Conservation (phyloP, 768 basidiomycete genomes). For the Coprinopsis marcescibilis region DNA sequence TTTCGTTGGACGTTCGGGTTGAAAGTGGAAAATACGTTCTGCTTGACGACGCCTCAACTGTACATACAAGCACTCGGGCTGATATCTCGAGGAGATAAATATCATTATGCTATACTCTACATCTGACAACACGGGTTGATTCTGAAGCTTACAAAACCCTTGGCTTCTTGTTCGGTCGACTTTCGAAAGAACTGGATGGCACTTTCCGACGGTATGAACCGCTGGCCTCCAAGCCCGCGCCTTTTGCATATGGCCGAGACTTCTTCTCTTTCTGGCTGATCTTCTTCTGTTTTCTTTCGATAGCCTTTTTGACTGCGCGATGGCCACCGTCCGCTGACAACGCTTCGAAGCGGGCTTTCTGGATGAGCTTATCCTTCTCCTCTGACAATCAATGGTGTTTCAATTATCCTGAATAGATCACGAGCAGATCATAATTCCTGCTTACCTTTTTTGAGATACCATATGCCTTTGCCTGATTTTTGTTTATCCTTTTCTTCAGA, state of each 20-base stretch:
- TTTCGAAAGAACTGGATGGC: conserved; percentile 5
- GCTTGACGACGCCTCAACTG: conserved; percentile 19
- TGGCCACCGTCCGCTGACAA: conserved; percentile 53
- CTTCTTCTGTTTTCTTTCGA: conserved; percentile 88
- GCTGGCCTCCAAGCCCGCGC: conserved; percentile 12
- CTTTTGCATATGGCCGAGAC: conserved; percentile 57
- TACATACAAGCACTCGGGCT: neutral
- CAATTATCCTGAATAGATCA: neutral
- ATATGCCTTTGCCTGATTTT: conserved; percentile 70
- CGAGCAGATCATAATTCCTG: conserved; percentile 14
- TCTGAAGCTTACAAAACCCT: conserved; percentile 4
- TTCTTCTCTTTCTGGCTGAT: conserved; percentile 85
- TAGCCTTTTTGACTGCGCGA: conserved; percentile 69
- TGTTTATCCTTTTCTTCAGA: conserved; percentile 63
- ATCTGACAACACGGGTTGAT: conserved; percentile 2
- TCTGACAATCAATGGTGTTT: conserved; percentile 34
- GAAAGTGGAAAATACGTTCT: conserved; percentile 56
- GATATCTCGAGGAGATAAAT: too few species aligned
- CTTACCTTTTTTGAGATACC: conserved; percentile 83
- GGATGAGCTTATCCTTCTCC: conserved; percentile 69
- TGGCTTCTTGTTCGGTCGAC: conserved; percentile 14
- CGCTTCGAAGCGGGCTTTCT: conserved; percentile 48
- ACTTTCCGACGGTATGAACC: conserved; percentile 6
- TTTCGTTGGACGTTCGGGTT: conserved; percentile 55
- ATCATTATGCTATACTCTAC: too few species aligned